Conservation (phyloP, 2,329 filamentous ascomycete genomes). For the Lomentospora prolificans region DNA sequence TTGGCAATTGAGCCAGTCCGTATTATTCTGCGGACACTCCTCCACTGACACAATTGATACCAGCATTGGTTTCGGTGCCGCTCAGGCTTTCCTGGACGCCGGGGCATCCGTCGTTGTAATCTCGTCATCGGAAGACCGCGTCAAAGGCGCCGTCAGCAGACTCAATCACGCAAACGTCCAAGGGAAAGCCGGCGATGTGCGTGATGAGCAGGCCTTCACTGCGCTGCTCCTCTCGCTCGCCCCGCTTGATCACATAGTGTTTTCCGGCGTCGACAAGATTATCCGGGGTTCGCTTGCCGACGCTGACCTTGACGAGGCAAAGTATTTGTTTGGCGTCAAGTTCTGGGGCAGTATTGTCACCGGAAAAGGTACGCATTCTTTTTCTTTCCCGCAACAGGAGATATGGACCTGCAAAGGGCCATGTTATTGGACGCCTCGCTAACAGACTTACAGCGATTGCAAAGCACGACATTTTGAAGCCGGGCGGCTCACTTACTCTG, state of each 20-base stretch:
- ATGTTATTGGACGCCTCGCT: not conserved
- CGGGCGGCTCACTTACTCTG: slow-evolving; percentile 26
- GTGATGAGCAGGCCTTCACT: slow-evolving; percentile 23
- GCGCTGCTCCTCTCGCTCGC: slow-evolving; percentile 20
- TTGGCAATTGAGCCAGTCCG: not conserved
- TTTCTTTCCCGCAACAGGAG: not conserved
- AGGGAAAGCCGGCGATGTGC: slow-evolving; percentile 24
- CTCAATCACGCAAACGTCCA: slow-evolving; percentile 16
- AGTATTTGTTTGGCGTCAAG: slow-evolving; percentile 27
- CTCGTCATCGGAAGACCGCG: slow-evolving; percentile 21
- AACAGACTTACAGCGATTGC: slow-evolving; percentile 16
- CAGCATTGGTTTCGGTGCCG: slow-evolving; percentile 29
- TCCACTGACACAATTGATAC: not conserved
- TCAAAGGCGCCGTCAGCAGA: slow-evolving; percentile 21
- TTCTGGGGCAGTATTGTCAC: slow-evolving; percentile 27
- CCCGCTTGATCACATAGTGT: slow-evolving; percentile 27
- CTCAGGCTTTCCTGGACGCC: slow-evolving; percentile 24
- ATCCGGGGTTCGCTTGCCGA: slow-evolving; percentile 25
- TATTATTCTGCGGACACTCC: not conserved
- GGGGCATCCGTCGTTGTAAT: slow-evolving; percentile 24
- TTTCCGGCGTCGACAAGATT: slow-evolving; percentile 27
- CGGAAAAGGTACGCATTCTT: slow-evolving; percentile 19
- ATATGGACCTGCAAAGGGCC: not conserved
- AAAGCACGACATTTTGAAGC: slow-evolving; percentile 25
- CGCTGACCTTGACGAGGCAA: slow-evolving; percentile 22